A percentile compares a stretch with the other conserved stretches of the same genome.
These are phyloP conservation scores for Phialophora verrucosa DNA, from an alignment of 2,329 filamentous ascomycete species.

Conservation along the genomic window DNA sequence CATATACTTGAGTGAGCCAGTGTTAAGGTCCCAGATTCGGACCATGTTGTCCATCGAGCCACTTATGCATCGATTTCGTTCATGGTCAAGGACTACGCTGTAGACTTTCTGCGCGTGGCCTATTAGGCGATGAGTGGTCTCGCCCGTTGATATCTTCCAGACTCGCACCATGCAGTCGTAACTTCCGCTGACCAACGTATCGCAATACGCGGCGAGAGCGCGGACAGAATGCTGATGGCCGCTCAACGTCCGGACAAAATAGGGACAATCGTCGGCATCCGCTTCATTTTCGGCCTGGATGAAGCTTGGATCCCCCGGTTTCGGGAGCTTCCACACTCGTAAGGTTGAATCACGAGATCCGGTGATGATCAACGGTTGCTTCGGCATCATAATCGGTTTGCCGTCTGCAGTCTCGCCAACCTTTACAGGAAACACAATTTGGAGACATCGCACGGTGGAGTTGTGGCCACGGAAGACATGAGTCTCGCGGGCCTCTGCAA, in stretches of 20 bases:
- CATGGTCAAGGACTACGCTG: slow-evolving; percentile 90
- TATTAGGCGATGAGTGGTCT: slow-evolving; percentile 79
- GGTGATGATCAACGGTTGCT: slow-evolving; percentile 94
- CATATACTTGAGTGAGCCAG: slow-evolving; percentile 82
- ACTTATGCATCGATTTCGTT: slow-evolving; percentile 92
- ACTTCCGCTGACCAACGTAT: slow-evolving; percentile 95
- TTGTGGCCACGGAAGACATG: slow-evolving; percentile 98
- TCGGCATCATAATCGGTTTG: slow-evolving; percentile 82
- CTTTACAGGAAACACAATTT: slow-evolving; percentile 87
- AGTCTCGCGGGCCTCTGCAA: slow-evolving; percentile 87
- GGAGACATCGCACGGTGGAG: slow-evolving; percentile 92
- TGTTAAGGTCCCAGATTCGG: slow-evolving; percentile 95
- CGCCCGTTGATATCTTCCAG: slow-evolving; percentile 96
- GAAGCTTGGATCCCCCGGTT: slow-evolving; percentile 75
- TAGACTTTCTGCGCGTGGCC: slow-evolving; percentile 95
- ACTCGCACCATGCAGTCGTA: slow-evolving; percentile 95
- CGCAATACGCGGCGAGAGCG: slow-evolving; percentile 91
- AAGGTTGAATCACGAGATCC: slow-evolving; percentile 94
- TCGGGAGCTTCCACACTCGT: slow-evolving; percentile 90
- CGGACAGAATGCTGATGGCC: slow-evolving; percentile 94
- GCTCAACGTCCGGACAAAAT: slow-evolving; percentile 84
- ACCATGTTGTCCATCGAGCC: slow-evolving; percentile 98
- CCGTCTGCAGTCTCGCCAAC: slow-evolving; percentile 75
- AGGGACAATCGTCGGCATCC: slow-evolving; percentile 80
- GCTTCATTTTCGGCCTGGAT: slow-evolving; percentile 79